Base-by-base conservation (phyloP, 1,284 basidiomycete genomes). In the Anthracocystis walkeri region DNA sequence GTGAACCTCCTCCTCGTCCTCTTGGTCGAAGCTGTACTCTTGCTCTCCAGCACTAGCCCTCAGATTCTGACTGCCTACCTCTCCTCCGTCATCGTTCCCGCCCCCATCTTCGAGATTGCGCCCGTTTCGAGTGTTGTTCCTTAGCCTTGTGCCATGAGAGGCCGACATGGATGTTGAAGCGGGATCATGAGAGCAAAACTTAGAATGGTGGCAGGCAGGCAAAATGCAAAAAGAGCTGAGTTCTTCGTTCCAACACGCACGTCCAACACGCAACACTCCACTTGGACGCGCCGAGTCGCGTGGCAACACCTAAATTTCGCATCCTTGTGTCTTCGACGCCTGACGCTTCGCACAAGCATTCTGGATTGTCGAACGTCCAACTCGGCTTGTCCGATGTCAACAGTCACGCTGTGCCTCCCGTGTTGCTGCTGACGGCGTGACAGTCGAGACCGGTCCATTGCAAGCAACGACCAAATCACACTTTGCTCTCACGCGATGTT, bases 241-340 rank as follows among this genome's bases (percentile, higher is more conserved):
- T 49, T 40, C 31, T 51, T 46, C n/a, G 11, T 20, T 31, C 14
- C 53, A 46, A 55, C 33, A 50, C 53, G 60, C 59, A 60, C 12
- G 35, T 38, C 35, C 53, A 53, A 55, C 42, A 49, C 59, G 59
- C 59, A 60, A 52, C 58, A 35, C 49, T 45, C 14, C 38, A 58
- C 38, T 56, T 45, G 10, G 29, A 49, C 55, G 56, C 62, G 56
- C 51, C 27, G 29, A 48, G 49, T 40, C 56, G 62, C 56, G 56
- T 53, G 55, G 21, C 23, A 33, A 8, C 6, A 50, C 29, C 46
- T 18, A n/a, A 33, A 46, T 23, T 33, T 35, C 6, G 31, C 31
- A 33, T 33, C 6, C 31, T 33, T 33, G 6, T 33, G n/a, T n/a
- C n/a, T n/a, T n/a, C n/a, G n/a, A n/a, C n/a, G n/a, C n/a, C n/a